Conservation (phyloP, 73 alveolate genomes). For the Tetrahymena thermophila region DNA sequence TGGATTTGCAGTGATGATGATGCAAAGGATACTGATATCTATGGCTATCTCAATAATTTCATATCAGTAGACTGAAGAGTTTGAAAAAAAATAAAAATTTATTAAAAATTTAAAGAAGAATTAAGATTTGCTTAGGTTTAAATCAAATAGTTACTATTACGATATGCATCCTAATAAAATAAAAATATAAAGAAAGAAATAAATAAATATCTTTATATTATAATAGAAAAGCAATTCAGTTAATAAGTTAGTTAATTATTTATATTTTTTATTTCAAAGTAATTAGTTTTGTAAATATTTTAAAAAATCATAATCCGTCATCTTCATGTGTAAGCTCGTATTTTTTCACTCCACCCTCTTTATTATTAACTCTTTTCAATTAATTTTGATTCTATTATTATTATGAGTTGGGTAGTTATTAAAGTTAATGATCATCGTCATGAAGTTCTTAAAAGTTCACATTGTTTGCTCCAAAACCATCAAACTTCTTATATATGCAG, state of each 20-base stretch:
- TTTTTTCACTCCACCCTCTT: neutral
- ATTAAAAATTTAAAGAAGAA: too few relatives aligned
- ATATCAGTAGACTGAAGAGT: conserved; percentile 19
- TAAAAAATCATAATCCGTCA: neutral
- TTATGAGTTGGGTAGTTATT: neutral
- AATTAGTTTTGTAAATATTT: too few relatives aligned
- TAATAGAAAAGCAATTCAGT: neutral
- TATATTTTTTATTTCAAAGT: neutral
- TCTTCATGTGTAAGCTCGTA: neutral
- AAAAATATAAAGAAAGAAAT: too few relatives aligned
- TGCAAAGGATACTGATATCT: conserved; percentile 41
- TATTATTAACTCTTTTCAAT: too few relatives aligned
- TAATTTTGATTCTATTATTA: too few relatives aligned
- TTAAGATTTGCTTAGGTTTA: too few relatives aligned
- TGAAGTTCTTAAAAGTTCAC: neutral
- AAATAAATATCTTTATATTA: too few relatives aligned
- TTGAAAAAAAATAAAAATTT: too few relatives aligned
- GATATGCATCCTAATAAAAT: too few relatives aligned
- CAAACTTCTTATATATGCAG: neutral
- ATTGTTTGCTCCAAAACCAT: neutral
- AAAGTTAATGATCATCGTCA: neutral
- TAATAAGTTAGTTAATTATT: neutral
- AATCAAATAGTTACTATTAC: neutral
- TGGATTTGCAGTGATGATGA: conserved; percentile 54
- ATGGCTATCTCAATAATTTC: conserved; percentile 49